A percentile compares a stretch with the other conserved stretches of the same genome.
These are phyloP conservation scores for Neoboletus magnificus DNA, from an alignment of 768 basidiomycete species.

Conservation along the genomic window DNA sequence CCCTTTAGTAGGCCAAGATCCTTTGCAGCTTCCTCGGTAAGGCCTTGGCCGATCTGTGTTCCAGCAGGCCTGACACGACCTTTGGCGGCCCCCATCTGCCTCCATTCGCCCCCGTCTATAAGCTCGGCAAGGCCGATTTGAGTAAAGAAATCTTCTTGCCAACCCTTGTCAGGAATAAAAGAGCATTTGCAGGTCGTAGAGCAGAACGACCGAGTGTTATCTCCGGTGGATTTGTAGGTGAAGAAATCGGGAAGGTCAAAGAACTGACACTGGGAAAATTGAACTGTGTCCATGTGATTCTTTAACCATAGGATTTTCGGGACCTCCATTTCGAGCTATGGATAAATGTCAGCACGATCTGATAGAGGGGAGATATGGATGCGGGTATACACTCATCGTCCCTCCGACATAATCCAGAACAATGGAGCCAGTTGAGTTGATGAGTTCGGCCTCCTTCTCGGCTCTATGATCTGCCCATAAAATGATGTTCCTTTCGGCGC, in stretches of 20 bases:
- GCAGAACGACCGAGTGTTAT: constrained; percentile 76
- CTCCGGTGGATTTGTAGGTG: constrained; percentile 84
- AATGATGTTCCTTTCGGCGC: constrained; percentile 80
- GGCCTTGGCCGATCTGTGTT: constrained; percentile 77
- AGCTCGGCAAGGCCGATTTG: constrained; percentile 78
- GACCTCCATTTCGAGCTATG: constrained; percentile 94
- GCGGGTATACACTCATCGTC: constrained; percentile 76
- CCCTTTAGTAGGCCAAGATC: constrained; percentile 85
- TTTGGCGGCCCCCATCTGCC: constrained; percentile 67
- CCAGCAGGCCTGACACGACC: constrained; percentile 75
- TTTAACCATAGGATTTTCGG: constrained; percentile 98
- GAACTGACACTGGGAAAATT: constrained; percentile 76
- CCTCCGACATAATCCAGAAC: constrained; percentile 96
- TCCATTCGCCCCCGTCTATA: constrained; percentile 58
- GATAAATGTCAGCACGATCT: constrained; percentile 4
- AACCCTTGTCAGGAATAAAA: constrained; percentile 82
- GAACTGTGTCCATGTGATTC: constrained; percentile 69
- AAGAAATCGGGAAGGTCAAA: constrained; percentile 95
- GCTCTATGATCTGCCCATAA: constrained; percentile 98
- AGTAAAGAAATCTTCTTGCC: constrained; percentile 86
- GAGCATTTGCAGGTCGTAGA: constrained; percentile 97
- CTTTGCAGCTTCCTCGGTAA: constrained; percentile 72
- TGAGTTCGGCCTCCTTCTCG: constrained; percentile 83
- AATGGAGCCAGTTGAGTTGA: constrained; percentile 79
- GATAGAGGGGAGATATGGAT: background rate